Conservation (phyloP, 1,139 yeast species). For the Meyerozyma sp. region DNA sequence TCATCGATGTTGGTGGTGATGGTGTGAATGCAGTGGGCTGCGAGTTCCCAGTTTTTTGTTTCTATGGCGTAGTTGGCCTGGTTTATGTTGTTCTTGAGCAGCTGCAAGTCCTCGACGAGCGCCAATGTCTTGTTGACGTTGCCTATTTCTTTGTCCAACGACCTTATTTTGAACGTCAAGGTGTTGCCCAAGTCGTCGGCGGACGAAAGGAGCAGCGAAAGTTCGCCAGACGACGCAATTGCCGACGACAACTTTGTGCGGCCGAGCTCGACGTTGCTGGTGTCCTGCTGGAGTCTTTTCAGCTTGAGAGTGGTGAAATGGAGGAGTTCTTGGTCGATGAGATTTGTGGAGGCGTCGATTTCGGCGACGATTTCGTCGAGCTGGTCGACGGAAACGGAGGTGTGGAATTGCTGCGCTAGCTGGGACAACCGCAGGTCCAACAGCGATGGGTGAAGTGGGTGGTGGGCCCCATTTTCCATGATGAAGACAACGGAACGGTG, state of each 20-base stretch:
- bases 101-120: conserved; percentile 63
- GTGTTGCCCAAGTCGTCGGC: conserved; percentile 65
- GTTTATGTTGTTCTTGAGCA: conserved; percentile 56
- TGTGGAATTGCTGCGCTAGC: conserved; percentile 3
- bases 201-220: conserved; percentile 46
- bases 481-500: not conserved
- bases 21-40: conserved; percentile 57
- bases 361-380: conserved; percentile 14
- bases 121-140: conserved; percentile 60
- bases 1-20: conserved; percentile 50
- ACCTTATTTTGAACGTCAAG: conserved; percentile 64
- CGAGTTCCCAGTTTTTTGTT: conserved; percentile 62
- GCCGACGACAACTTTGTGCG: conserved; percentile 31
- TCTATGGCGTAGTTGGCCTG: conserved; percentile 69
- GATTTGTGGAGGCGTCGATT: conserved; percentile 15
- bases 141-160: conserved; percentile 65
- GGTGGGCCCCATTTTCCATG: not conserved
- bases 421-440: not conserved
- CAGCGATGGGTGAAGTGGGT: not conserved
- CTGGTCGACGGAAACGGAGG: conserved; percentile 15
- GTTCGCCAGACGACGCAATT: conserved; percentile 36
- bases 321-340: conserved; percentile 21
- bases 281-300: conserved; percentile 31
- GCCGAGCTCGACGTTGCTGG: conserved; percentile 31
- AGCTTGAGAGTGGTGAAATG: conserved; percentile 22